These are phyloP conservation scores for Yueomyces sinensis DNA, from an alignment of 805 yeast genomes.

Conservation along the genomic window DNA sequence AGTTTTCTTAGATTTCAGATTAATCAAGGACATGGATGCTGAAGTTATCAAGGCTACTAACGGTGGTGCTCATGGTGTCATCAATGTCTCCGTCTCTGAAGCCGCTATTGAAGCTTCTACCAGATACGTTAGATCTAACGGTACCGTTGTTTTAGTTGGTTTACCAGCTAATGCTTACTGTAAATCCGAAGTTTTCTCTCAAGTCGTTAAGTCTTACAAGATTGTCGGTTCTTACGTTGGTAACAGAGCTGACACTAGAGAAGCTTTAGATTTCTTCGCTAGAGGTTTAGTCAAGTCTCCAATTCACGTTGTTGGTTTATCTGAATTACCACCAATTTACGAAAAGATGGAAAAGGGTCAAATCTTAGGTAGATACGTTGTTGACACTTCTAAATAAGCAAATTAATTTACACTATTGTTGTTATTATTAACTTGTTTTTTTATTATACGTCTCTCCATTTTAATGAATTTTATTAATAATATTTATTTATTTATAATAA, in stretches of 20 bases:
- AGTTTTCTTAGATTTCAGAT: conserved; percentile 42
- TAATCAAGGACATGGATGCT: conserved; percentile 35
- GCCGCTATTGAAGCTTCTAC: conserved; percentile 35
- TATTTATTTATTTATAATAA: too few species aligned
- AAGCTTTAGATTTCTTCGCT: conserved; percentile 62
- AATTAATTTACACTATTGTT: too few species aligned
- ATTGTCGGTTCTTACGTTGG: conserved; percentile 40
- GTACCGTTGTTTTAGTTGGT: conserved; percentile 53
- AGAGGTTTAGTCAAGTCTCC: conserved; percentile 64
- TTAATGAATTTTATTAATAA: too few species aligned
- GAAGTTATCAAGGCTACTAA: conserved; percentile 35
- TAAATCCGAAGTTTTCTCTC: conserved; percentile 31
- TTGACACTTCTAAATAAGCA: conserved; percentile 52
- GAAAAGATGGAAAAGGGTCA: conserved; percentile 72
- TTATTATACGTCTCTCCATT: too few species aligned
- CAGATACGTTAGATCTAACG: conserved; percentile 43
- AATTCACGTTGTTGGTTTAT: conserved; percentile 62
- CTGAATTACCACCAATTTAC: conserved; percentile 56
- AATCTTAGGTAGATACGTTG: conserved; percentile 78
- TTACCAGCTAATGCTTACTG: conserved; percentile 40
- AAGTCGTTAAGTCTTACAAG: conserved; percentile 35
- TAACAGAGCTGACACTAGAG: conserved; percentile 38
- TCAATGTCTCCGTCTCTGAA: conserved; percentile 49
- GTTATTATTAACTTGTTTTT: too few species aligned
- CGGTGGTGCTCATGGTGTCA: conserved; percentile 61